Evolutionary conservation across 495 filamentous ascomycete genomes (phyloP).

Genomic region (Aspergillus ostianus): DNA sequence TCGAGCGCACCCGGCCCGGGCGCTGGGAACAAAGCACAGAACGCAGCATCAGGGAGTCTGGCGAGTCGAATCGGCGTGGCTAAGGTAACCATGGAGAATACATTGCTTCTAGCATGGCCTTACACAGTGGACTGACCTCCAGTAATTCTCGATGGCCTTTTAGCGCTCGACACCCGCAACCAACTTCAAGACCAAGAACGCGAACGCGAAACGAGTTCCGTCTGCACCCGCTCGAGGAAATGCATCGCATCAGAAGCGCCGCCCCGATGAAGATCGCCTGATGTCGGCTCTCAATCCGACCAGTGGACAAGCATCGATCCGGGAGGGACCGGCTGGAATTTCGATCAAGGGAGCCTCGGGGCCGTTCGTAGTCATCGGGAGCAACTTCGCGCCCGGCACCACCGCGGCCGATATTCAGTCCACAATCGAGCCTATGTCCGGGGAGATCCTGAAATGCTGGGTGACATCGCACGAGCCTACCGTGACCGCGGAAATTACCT

Average conservation of each 20-base stretch:
- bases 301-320: conserved; percentile 28
- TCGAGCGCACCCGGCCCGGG: conserved; percentile 54
- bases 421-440: conserved; percentile 71
- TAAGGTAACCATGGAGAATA: conserved; percentile 52
- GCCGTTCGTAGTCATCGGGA: conserved; percentile 77
- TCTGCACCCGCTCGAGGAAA: conserved; percentile 21
- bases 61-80: conserved; percentile 74
- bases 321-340: conserved; percentile 50
- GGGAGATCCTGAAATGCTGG: conserved; percentile 68
- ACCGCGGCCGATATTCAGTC: conserved; percentile 93
- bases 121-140: not conserved
- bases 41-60: conserved; percentile 53
- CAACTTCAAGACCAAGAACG: conserved; percentile 34
- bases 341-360: conserved; percentile 72
- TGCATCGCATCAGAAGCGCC: conserved; percentile 31
- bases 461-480: conserved; percentile 68
- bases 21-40: conserved; percentile 41
- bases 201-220: conserved; percentile 23
- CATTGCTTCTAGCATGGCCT: conserved; percentile 4
- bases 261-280: conserved; percentile 39
- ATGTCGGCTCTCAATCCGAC: conserved; percentile 32
- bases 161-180: conserved; percentile 44
- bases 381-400: conserved; percentile 90
- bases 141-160: conserved; percentile 1
- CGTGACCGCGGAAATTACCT: conserved; percentile 84